Base-by-base conservation (phyloP, 495 filamentous ascomycete species). In the Neurospora cerealis region DNA sequence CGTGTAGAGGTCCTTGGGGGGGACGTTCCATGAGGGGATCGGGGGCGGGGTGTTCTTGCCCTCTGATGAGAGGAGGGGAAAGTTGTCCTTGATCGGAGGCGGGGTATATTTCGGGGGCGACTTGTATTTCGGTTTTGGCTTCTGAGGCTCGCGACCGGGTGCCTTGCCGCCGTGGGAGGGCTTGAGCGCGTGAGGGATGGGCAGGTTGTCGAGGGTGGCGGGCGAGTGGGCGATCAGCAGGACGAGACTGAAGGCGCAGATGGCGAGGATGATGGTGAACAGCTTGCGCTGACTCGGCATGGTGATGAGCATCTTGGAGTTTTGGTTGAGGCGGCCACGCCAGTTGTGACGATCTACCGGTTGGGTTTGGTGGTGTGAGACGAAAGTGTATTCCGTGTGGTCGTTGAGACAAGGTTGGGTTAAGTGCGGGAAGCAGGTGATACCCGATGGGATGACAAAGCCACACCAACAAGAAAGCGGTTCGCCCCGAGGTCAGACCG, bases 21-120 rank as follows among this genome's bases (percentile, higher is more conserved):
- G 80, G 17, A 77, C 70, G 54, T 86, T 86, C 77, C 83, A 85
- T 40, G 75, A 21, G 38, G 86, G 83, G 46, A 87, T 80, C 0
- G 83, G 81, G n/a, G 84, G 86, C 13, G 83, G 79, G 1, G 41
- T 78, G 7, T 74, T 46, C 21, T 15, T 54, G 41, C 70, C 60
- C 39, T 80, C 80, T 9, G 77, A 77, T 11, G 79, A 78, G 9
- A 84, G 76, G 3, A 80, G 76, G 21, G 83, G 83, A 72, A 83
- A 84, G 34, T 81, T 81, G 66, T 84, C 83, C 69, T 44, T 69
- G 70, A 83, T 71, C 10, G 80, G 80, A 15, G 82, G 82, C 2
- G 81, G 82, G 8, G 71, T 74, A 71, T 79, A 83, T 24, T 77
- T 75, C 11, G 82, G 82, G 0, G 74, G 69, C n/a, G 82, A 80